These are phyloP conservation scores for Somion occarium DNA, from an alignment of 1,284 basidiomycete species.

Conservation along the genomic window DNA sequence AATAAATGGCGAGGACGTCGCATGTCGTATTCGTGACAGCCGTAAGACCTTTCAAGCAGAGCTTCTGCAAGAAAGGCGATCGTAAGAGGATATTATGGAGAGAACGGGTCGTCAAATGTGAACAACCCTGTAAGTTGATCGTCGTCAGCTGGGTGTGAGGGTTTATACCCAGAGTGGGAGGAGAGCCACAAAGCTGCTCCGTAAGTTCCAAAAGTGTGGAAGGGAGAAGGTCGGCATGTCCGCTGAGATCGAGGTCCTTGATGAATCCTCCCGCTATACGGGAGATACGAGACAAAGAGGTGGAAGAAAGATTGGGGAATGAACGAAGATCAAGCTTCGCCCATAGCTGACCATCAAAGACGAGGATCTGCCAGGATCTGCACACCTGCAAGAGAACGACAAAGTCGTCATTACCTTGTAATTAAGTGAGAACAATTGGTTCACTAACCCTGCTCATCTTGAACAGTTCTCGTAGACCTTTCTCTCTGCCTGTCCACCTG, in stretches of 20 bases:
- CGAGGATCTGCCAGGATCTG: slow-evolving; percentile 71
- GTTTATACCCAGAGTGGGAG: slow-evolving; percentile 29
- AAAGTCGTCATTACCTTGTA: background rate
- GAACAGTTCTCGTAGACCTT: slow-evolving; percentile 73
- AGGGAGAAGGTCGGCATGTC: slow-evolving; percentile 53
- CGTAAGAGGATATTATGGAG: slow-evolving; percentile 69
- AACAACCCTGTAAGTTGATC: slow-evolving; percentile 77
- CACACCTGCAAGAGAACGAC: slow-evolving; percentile 60
- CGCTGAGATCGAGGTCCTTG: slow-evolving; percentile 57
- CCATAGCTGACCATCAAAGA: slow-evolving; percentile 90
- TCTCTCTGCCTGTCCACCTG: slow-evolving; percentile 69
- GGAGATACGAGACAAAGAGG: slow-evolving; percentile 46
- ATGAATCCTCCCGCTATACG: slow-evolving; percentile 63
- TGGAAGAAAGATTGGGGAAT: slow-evolving; percentile 51
- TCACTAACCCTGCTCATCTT: slow-evolving; percentile 66
- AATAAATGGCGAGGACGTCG: slow-evolving; percentile 55
- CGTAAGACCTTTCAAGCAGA: slow-evolving; percentile 66
- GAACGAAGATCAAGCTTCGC: slow-evolving; percentile 52
- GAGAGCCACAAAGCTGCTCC: slow-evolving; percentile 42
- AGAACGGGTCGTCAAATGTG: slow-evolving; percentile 54
- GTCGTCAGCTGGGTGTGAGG: slow-evolving; percentile 57
- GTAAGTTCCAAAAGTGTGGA: slow-evolving; percentile 47
- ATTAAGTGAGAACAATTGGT: no score
- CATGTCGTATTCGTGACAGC: slow-evolving; percentile 73
- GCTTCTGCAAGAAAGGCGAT: slow-evolving; percentile 53